A percentile compares a stretch with the other conserved stretches of the same genome.
These are phyloP conservation scores for Tricholoma sp. DNA, from an alignment of 768 basidiomycete species.

Conservation along the genomic window DNA sequence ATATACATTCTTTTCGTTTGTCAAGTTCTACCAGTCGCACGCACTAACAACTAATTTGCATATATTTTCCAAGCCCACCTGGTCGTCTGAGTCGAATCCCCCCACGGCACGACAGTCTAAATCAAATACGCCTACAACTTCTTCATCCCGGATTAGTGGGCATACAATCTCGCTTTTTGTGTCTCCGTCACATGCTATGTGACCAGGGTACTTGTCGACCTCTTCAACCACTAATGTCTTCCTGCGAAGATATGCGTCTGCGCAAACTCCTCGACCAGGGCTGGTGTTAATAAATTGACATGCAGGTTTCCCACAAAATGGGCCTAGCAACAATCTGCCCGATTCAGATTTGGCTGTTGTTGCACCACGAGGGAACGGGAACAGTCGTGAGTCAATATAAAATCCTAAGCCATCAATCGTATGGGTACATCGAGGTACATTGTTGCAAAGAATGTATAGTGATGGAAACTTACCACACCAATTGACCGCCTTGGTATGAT, in stretches of 20 bases:
- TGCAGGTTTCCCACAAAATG: conserved; percentile 89
- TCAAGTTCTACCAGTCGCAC: conserved; percentile 54
- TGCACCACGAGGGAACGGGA: conserved; percentile 40
- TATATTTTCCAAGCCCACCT: conserved; percentile 70
- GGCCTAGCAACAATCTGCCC: conserved; percentile 60
- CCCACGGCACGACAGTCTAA: conserved; percentile 71
- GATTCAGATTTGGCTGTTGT: conserved; percentile 9
- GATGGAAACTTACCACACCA: conserved; percentile 75
- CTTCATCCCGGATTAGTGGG: conserved; percentile 36
- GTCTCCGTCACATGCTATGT: conserved; percentile 90
- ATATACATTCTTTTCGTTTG: conserved; percentile 6
- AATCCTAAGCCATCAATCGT: conserved; percentile 56
- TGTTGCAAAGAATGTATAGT: background rate
- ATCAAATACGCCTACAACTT: conserved; percentile 62
- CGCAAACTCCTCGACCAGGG: conserved; percentile 74
- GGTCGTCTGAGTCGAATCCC: conserved; percentile 78
- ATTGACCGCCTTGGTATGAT: conserved; percentile 68
- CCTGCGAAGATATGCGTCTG: conserved; percentile 60
- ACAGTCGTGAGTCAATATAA: conserved; percentile 66
- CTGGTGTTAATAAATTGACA: conserved; percentile 73
- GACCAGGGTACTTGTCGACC: conserved; percentile 81
- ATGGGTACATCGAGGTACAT: background rate
- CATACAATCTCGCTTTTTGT: conserved; percentile 90
- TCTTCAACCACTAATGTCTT: conserved; percentile 66
- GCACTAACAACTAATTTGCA: conserved; percentile 54